Base-by-base conservation (phyloP, 75 land plant species). In the Cupressus sempervirens region DNA sequence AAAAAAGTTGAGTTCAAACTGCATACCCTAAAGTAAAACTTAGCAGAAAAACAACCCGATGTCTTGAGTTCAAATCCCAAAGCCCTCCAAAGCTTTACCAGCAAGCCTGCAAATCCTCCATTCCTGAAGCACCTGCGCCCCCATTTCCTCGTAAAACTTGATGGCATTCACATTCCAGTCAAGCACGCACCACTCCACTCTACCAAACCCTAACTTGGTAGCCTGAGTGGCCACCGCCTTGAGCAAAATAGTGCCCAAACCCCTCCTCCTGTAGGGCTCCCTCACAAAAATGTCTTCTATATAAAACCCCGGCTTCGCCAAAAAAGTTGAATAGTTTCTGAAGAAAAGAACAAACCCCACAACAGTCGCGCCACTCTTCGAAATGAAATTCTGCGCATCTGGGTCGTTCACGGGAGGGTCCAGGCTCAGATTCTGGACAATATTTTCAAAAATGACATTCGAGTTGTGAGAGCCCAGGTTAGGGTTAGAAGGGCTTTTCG, bases 91-190 rank as follows among this genome's bases (percentile, higher is more conserved):
- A 4, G 93, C 92, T 16, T 94, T 88, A 20, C 96, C 98, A 16
- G 93, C 88, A 52, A 96, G 89, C 54, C 98, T 85, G 85, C 98
- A 96, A 40, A 96, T 87, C 82, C 96, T 85, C 98, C 98, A 94
- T 9, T 96, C 96, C 67, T 84, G 93, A 74, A 91, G 56, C 7
- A 96, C 86, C 45, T 88, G 53, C 6, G 98, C 98, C 11, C 98
- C 98, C 90, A 96, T 91, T 12, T 86, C 90, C 84, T 96, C 91
- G 68, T 97, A 97, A 86, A 97, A 97, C 86, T 89, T 89, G 82
- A 97, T 96, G 50, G 99, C 99, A 85, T 96, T 97, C 80, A 77
- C 89, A 84, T 97, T 97, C 99, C 99, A 97, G 53, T 97, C 99
- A 52, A 97, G 92, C 82, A 97, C 99, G 68, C 89, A 90, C 99